These are phyloP conservation scores for Geotrichum carabidarum DNA, from an alignment of 1,139 yeast genomes.

Conservation along the genomic window DNA sequence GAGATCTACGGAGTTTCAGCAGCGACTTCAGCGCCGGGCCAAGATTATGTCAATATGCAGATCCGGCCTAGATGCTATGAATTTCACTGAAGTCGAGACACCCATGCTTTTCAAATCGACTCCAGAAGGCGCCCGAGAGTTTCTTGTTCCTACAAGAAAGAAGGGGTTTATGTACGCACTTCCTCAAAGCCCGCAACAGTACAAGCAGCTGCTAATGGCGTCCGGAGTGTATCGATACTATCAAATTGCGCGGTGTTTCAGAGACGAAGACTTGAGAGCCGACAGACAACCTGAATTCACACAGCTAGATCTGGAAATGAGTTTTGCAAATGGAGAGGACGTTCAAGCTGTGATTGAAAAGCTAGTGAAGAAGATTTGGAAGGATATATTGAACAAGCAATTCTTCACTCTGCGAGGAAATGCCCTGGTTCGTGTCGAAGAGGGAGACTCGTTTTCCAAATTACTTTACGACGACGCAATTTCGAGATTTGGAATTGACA, in stretches of 20 bases:
- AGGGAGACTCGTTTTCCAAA: conserved; percentile 37
- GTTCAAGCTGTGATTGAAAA: conserved; percentile 63
- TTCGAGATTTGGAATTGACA: conserved; percentile 77
- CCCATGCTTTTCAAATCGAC: conserved; percentile 91
- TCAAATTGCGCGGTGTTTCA: conserved; percentile 87
- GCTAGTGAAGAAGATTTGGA: conserved; percentile 56
- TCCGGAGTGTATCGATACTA: conserved; percentile 82
- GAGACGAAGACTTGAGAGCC: conserved; percentile 91
- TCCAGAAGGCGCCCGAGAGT: conserved; percentile 97
- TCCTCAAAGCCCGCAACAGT: conserved; percentile 97
- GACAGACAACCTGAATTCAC: conserved; percentile 98
- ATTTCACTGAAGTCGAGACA: conserved; percentile 82
- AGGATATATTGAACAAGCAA: conserved; percentile 39
- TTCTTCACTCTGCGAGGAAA: conserved; percentile 32
- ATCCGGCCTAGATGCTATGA: conserved; percentile 41
- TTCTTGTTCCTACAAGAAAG: conserved; percentile 81
- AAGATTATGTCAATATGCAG: conserved; percentile 55
- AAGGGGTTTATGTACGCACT: conserved; percentile 67
- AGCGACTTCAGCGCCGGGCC: conserved; percentile 57
- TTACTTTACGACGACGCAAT: conserved; percentile 67
- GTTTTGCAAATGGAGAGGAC: conserved; percentile 64
- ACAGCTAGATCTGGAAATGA: conserved; percentile 91
- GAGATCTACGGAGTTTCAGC: conserved; percentile 57
- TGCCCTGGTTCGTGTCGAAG: conserved; percentile 5
- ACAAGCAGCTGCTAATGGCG: conserved; percentile 90